Base-by-base conservation (phyloP, 2,329 filamentous ascomycete species). In the Pseudopyricularia cyperi region DNA sequence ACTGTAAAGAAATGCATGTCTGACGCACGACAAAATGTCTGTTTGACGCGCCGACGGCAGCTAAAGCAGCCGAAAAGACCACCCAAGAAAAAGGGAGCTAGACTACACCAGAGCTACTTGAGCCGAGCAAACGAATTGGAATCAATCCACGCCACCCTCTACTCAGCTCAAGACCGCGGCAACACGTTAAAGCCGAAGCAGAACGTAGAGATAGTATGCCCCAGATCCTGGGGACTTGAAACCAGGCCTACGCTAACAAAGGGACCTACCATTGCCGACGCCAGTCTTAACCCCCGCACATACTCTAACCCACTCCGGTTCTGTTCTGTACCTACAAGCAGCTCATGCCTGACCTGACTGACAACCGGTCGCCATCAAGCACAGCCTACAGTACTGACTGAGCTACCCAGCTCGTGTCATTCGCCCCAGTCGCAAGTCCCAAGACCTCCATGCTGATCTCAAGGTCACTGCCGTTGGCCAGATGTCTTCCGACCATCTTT, bases 391-490 rank as follows among this genome's bases (percentile, higher is more conserved):
- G 37, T 19, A 42, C 37, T n/a, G 37, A 19, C 37, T 22, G n/a
- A n/a, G 37, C 37, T n/a, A 42, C 37, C 37, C n/a, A n/a, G n/a
- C n/a, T 42, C 37, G 37, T 42, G 37, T 42, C 37, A 42, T 42
- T 19, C 17, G 37, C 37, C 22, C 7, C n/a, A 42, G 22, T 42
- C 11, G 37, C 1, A 42, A 19, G 37, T 17, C 35, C 35, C n/a
- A n/a, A 42, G 37, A 22, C 37, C 22, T 19, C n/a, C 3, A 42
- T n/a, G 37, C 37, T 42, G 37, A 42, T 42, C 37, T 42, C n/a
- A 42, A 35, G 48, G 35, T 19, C 33, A 60, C 58, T 58, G 58
- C 59, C 59, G 60, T 55, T 58, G 56, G 59, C 57, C 59, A 59
- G 60, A 58, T 60, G 57, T 59, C 49, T 60, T 54, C 60, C 60